These are phyloP conservation scores for Aurantiochytrium sp. DNA, from an alignment of 108 stramenopile genomes.

Conservation along the genomic window DNA sequence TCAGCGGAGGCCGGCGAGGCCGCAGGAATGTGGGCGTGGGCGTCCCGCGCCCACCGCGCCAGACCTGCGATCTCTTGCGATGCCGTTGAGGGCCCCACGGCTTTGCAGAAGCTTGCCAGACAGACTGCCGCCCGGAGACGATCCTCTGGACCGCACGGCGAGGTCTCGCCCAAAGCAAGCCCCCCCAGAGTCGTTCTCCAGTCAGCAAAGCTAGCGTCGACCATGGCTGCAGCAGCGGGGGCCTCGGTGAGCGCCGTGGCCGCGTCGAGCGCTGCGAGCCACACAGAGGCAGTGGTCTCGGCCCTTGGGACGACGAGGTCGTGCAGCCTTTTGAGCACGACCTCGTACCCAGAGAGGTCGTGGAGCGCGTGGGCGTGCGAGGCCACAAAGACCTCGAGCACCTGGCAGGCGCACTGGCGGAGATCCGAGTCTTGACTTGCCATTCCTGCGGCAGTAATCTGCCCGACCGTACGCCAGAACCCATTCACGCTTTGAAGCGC, in stretches of 20 bases:
- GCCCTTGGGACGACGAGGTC: background rate
- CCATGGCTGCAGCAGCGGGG: background rate
- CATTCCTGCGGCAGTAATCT: background rate
- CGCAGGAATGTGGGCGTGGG: no score
- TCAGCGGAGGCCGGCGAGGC: no score
- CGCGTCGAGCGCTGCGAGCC: background rate
- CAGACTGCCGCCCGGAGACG: background rate
- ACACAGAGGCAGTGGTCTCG: background rate
- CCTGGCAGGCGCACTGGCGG: background rate
- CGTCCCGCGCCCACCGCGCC: background rate
- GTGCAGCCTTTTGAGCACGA: background rate
- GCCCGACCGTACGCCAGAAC: background rate
- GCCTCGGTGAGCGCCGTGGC: background rate
- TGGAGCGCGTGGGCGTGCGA: background rate
- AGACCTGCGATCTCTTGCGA: background rate
- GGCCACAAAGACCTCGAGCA: background rate
- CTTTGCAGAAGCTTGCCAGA: background rate
- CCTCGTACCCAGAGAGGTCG: background rate
- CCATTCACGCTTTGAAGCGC: background rate
- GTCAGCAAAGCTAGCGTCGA: background rate
- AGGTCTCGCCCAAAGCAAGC: no score
- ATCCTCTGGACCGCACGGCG: background rate
- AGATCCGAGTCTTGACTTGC: background rate
- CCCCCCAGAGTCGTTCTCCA: background rate
- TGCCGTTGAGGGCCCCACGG: background rate